These are phyloP conservation scores for Elsinoe ampelina DNA, from an alignment of 2,329 filamentous ascomycete genomes.

Conservation along the genomic window DNA sequence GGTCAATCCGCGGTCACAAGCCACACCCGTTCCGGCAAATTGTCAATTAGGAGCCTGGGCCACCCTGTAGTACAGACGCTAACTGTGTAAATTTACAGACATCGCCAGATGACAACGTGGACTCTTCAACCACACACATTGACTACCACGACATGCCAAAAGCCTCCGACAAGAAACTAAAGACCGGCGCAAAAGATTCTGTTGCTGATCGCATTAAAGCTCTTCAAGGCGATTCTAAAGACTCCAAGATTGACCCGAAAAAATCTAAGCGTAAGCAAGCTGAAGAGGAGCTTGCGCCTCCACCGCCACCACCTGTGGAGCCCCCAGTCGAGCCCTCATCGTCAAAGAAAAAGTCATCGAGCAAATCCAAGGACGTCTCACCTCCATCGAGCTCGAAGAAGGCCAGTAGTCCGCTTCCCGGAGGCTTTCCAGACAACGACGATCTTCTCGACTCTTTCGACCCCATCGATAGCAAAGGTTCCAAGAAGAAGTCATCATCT, in stretches of 20 bases:
- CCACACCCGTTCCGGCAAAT: slow-evolving; percentile 33
- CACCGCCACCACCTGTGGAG: slow-evolving; percentile 6
- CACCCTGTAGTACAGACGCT: slow-evolving; percentile 35
- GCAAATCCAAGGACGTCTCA: slow-evolving; percentile 15
- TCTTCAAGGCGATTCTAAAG: slow-evolving; percentile 29
- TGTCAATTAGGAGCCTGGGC: slow-evolving; percentile 28
- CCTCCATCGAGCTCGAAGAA: slow-evolving; percentile 18
- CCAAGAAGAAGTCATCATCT: slow-evolving; percentile 14
- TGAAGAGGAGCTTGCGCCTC: slow-evolving; percentile 5
- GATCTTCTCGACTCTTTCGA: slow-evolving; percentile 27
- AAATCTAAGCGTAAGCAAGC: slow-evolving; percentile 5
- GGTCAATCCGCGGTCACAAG: slow-evolving; percentile 24
- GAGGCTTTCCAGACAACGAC: slow-evolving; percentile 37
- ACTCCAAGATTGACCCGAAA: slow-evolving; percentile 16
- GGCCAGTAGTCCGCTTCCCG: slow-evolving; percentile 34
- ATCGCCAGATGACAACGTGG: slow-evolving; percentile 35
- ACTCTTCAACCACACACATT: slow-evolving; percentile 29
- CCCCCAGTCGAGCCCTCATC: not conserved
- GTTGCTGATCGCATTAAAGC: slow-evolving; percentile 47
- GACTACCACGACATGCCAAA: slow-evolving; percentile 32
- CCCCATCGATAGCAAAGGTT: slow-evolving; percentile 23
- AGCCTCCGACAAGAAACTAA: slow-evolving; percentile 33
- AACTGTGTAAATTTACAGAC: slow-evolving; percentile 30
- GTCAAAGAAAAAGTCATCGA: slow-evolving; percentile 18
- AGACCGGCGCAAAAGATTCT: slow-evolving; percentile 34